Base-by-base conservation (phyloP, 2,329 filamentous ascomycete species). In the Cadophora malorum region DNA sequence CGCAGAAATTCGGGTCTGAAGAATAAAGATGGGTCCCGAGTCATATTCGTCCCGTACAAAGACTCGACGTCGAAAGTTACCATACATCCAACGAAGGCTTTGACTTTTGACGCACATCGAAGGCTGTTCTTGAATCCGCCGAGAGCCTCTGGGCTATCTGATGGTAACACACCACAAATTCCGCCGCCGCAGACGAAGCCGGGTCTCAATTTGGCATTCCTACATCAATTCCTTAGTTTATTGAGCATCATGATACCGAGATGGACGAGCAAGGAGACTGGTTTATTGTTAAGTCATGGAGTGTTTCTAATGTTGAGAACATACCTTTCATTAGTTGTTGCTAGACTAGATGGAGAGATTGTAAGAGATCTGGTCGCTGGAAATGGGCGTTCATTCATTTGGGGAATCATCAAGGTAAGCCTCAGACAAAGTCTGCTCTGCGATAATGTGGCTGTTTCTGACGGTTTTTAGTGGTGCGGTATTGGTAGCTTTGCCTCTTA, bases 221-320 rank as follows among this genome's bases (percentile, higher is more conserved):
- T 99, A 64, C 96, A 99, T 79, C 96, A 99, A 80, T 98, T 99
- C 75, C 85, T 98, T 63, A 97, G 95, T 76, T 82, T 99, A 65
- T 88, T 98, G 82, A 97, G 94, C 80, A 98, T 99, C 77, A 97
- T 98, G 93, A 92, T 99, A 70, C 96, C 96, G 6, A 85, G 95
- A 71, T 97, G 95, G 91, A 91, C 91, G 19, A 97, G 94, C 79
- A 99, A 99, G 79, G 96, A 98, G 82, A 94, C 95, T 0, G 95
- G 94, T 0, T 81, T 99, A 71, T 83, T 99, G 35, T 80, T 97
- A 70, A 96, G 94, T 76, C 96, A 99, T 76, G 91, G 92, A 21
- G 84, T 93, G 35, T 99, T 98, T 79, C 81, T 99, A 70, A 89
- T 99, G 83, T 83, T 98, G 63, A 86, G 96, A 69, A 99, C 96